phyloP scores from a whole-genome alignment of 2,329 filamentous ascomycete species.

The Ceratocystis ficicola region DNA sequence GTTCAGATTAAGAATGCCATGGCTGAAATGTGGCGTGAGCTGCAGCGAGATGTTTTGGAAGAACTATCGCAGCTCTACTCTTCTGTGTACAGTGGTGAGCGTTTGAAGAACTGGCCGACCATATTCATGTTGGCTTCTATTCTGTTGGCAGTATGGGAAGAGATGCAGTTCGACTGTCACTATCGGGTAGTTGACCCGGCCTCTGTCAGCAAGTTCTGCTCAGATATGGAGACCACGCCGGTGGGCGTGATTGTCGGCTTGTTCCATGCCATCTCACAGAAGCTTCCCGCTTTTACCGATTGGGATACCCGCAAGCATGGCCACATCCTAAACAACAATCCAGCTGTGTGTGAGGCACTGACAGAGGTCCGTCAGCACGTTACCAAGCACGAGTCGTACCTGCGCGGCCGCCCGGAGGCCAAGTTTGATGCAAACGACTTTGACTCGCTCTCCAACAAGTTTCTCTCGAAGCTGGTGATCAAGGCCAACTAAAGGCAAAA shows the following conservation, averaged over 20 bases:
- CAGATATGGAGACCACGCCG: constrained; percentile 89
- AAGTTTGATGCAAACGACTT: constrained; percentile 89
- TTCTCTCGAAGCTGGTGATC: constrained; percentile 90
- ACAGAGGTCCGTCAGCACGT: constrained; percentile 90
- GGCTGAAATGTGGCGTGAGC: constrained; percentile 94
- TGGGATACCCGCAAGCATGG: constrained; percentile 91
- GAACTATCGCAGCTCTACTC: constrained; percentile 87
- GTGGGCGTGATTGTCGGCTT: constrained; percentile 93
- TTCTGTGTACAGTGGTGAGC: constrained; percentile 94
- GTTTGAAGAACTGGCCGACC: constrained; percentile 96
- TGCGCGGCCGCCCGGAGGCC: constrained; percentile 64
- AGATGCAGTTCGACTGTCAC: constrained; percentile 98
- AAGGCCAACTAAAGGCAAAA: constrained; percentile 62
- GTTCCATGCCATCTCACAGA: constrained; percentile 96
- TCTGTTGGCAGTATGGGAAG: constrained; percentile 87
- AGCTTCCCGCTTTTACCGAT: constrained; percentile 80
- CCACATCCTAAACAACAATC: constrained; percentile 79
- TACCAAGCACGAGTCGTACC: constrained; percentile 80
- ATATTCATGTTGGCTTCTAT: constrained; percentile 97
- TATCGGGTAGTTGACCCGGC: constrained; percentile 78
- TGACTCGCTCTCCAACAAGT: constrained; percentile 93
- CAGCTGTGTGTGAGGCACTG: constrained; percentile 87
- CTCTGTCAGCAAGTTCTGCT: constrained; percentile 87
- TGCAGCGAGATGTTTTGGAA: constrained; percentile 91
- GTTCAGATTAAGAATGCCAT: constrained; percentile 98